A percentile compares a stretch with the other conserved stretches of the same genome.
Conservation (phyloP, 768 basidiomycete genomes). For the Collybiopsis confluens region DNA sequence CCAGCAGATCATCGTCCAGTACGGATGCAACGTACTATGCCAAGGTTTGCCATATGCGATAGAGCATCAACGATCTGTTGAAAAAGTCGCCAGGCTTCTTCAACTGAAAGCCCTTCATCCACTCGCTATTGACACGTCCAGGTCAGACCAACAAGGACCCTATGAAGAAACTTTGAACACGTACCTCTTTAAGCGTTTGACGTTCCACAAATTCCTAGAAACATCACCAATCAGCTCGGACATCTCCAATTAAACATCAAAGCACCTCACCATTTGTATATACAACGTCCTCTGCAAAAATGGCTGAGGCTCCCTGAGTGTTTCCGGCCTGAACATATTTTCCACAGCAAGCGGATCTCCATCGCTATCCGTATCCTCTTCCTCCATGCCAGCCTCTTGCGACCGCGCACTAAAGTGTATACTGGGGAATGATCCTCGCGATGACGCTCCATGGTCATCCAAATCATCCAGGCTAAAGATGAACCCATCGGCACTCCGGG, state of each 20-base stretch:
- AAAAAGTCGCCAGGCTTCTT: slow-evolving; percentile 87
- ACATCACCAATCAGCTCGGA: slow-evolving; percentile 9
- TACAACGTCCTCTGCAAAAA: slow-evolving; percentile 63
- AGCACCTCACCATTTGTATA: slow-evolving; percentile 79
- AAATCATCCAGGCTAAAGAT: slow-evolving; percentile 60
- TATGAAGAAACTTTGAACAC: too few relatives aligned
- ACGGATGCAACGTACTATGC: slow-evolving; percentile 52
- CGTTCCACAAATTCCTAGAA: slow-evolving; percentile 82
- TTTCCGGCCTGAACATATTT: not conserved
- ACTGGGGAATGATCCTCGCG: slow-evolving; percentile 64
- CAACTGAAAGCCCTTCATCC: slow-evolving; percentile 75
- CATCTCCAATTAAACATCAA: not conserved
- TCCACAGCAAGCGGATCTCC: slow-evolving; percentile 18
- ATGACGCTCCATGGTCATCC: slow-evolving; percentile 54
- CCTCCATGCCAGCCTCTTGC: slow-evolving; percentile 30
- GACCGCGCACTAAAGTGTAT: slow-evolving; percentile 68
- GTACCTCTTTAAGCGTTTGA: slow-evolving; percentile 83
- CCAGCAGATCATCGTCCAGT: not conserved
- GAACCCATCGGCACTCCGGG: slow-evolving; percentile 41
- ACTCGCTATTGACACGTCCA: slow-evolving; percentile 45
- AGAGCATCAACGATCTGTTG: slow-evolving; percentile 88
- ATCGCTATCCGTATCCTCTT: slow-evolving; percentile 40
- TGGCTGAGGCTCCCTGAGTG: slow-evolving; percentile 15
- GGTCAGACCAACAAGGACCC: not conserved
- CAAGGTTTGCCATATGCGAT: slow-evolving; percentile 81